These are phyloP conservation scores for Golubevia pallescens DNA, from an alignment of 1,284 basidiomycete species.

Conservation along the genomic window DNA sequence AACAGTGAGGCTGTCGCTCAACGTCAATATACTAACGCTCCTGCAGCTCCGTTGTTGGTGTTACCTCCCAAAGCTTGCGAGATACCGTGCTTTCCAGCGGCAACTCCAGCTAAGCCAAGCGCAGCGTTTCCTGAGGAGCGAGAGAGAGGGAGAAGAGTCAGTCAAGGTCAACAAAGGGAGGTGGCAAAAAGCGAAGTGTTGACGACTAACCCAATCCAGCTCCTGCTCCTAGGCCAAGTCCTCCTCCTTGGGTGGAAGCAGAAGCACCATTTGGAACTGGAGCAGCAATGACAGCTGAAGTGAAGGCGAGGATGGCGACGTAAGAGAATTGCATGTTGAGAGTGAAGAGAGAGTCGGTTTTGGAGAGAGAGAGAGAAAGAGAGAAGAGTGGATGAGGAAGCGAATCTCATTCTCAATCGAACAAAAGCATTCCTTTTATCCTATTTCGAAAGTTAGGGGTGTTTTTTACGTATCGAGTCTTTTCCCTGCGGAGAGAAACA, in stretches of 20 bases:
- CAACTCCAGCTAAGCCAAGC: background rate
- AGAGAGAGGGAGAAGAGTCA: background rate
- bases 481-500: no score
- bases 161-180: background rate
- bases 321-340: background rate
- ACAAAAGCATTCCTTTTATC: no score
- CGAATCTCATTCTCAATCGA: background rate
- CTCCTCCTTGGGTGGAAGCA: background rate
- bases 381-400: background rate
- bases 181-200: background rate
- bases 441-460: no score
- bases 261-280: background rate
- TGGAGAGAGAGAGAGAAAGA: background rate
- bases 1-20: background rate
- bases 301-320: background rate
- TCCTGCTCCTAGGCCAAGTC: background rate
- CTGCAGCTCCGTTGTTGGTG: background rate
- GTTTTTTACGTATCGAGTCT: no score
- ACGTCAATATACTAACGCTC: background rate
- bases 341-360: background rate
- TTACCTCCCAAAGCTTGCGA: background rate
- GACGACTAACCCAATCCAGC: background rate
- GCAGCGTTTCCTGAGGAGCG: background rate
- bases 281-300: background rate
- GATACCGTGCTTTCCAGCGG: background rate